These are phyloP conservation scores for Dothidotthia symphoricarpi DNA, from an alignment of 2,329 filamentous ascomycete species.

Conservation along the genomic window DNA sequence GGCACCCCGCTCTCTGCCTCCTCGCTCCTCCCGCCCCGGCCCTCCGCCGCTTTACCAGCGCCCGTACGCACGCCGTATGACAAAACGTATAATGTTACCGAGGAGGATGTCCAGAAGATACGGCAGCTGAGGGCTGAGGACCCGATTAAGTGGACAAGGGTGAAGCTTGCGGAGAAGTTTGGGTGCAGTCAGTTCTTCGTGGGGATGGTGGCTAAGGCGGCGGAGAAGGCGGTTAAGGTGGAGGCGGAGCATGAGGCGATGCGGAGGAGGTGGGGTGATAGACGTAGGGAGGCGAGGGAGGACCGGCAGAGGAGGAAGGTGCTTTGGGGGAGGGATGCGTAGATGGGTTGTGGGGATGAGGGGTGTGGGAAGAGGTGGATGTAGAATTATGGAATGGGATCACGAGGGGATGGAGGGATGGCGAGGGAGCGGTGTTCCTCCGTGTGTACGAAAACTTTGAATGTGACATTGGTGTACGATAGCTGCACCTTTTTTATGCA, in stretches of 20 bases:
- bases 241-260: conserved; percentile 53
- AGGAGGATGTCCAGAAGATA: conserved; percentile 60
- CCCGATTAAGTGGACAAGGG: conserved; percentile 59
- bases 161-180: conserved; percentile 61
- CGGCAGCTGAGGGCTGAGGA: conserved; percentile 54
- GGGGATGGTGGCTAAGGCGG: conserved; percentile 54
- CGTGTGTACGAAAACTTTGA: too few relatives aligned
- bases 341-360: conserved; percentile 14
- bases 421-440: too few relatives aligned
- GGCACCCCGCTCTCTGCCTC: conserved; percentile 29
- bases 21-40: conserved; percentile 24
- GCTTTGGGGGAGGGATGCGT: conserved; percentile 60
- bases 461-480: too few relatives aligned
- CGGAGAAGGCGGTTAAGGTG: conserved; percentile 44
- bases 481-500: too few relatives aligned
- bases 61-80: conserved; percentile 52
- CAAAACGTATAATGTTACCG: conserved; percentile 62
- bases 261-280: conserved; percentile 60
- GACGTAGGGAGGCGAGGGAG: conserved; percentile 60
- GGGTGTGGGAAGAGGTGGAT: too few relatives aligned
- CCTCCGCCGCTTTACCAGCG: conserved; percentile 43
- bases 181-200: conserved; percentile 63
- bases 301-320: conserved; percentile 60
- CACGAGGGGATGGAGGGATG: too few relatives aligned
- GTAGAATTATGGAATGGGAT: too few relatives aligned